Percentiles rank a stretch among this genome's conserved stretches.
Conservation (phyloP, 139 green algal genomes). For the Chlamydomonas sphaeroides region DNA sequence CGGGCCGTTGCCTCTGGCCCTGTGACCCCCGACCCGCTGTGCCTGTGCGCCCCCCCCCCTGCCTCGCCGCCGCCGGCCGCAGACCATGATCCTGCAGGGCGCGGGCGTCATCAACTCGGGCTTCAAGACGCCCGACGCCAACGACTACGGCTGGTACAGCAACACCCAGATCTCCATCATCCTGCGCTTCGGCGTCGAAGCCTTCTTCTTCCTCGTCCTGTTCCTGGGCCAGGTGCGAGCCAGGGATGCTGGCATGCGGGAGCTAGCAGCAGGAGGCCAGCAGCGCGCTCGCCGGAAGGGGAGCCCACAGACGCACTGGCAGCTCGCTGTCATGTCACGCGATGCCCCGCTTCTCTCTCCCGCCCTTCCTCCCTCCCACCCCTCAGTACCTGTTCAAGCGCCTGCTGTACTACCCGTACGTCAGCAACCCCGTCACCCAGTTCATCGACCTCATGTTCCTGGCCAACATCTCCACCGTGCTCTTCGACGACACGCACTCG, state of each 20-base stretch:
- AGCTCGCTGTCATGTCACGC: too few relatives aligned
- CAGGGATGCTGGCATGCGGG: too few relatives aligned
- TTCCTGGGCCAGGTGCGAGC: constrained; percentile 51
- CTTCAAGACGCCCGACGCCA: constrained; percentile 53
- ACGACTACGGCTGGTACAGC: constrained; percentile 47
- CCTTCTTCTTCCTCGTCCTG: constrained; percentile 54
- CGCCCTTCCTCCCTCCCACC: too few relatives aligned
- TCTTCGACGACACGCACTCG: constrained; percentile 61
- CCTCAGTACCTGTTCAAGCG: constrained; percentile 54
- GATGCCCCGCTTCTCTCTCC: too few relatives aligned
- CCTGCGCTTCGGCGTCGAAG: constrained; percentile 58
- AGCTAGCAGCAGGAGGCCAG: too few relatives aligned
- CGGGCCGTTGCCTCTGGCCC: too few relatives aligned
- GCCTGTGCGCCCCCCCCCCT: too few relatives aligned
- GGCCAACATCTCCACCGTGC: constrained; percentile 69
- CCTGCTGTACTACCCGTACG: constrained; percentile 53
- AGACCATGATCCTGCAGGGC: constrained; percentile 59
- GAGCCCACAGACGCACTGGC: too few relatives aligned
- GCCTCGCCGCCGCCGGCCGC: neutral
- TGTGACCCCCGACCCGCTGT: too few relatives aligned
- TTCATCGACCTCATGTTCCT: constrained; percentile 79
- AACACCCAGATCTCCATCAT: constrained; percentile 57
- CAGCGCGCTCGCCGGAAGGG: too few relatives aligned
- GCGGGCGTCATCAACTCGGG: constrained; percentile 46
- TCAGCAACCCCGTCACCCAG: constrained; percentile 61